Conservation (phyloP, 2,329 filamentous ascomycete genomes). For the Pleoardoris graminearum region DNA sequence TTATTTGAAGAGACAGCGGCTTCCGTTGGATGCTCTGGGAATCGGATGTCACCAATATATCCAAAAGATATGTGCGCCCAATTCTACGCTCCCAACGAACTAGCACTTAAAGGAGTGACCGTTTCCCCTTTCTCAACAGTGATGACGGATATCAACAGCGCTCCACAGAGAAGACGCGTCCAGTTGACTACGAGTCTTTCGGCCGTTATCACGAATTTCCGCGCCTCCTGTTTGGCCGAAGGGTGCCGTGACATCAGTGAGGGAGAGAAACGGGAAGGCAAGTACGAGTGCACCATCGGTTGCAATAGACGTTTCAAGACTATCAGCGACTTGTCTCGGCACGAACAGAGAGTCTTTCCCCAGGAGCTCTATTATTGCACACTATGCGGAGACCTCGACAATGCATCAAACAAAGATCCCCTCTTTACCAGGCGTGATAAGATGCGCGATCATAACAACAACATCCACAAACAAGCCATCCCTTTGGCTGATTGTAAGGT, state of each 20-base stretch:
- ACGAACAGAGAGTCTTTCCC: slow-evolving; percentile 8
- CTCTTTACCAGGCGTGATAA: slow-evolving; percentile 11
- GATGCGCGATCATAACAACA: slow-evolving; percentile 9
- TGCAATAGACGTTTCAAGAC: slow-evolving; percentile 12
- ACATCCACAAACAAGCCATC: not conserved
- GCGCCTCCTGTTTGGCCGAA: not conserved
- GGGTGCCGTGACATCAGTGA: slow-evolving; percentile 2
- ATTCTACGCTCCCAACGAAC: no score
- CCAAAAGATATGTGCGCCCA: no score
- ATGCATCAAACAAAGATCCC: slow-evolving; percentile 3
- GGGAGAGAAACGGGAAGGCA: slow-evolving; percentile 7
- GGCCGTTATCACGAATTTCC: not conserved
- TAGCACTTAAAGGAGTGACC: no score
- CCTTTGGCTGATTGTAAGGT: slow-evolving; percentile 5
- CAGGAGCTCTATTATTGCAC: slow-evolving; percentile 16
- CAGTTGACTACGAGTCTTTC: slow-evolving; percentile 2
- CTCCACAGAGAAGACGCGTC: not conserved
- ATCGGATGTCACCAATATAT: no score
- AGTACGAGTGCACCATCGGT: slow-evolving; percentile 7
- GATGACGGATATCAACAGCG: not conserved
- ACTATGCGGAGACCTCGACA: slow-evolving; percentile 8
- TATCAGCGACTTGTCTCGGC: slow-evolving; percentile 10
- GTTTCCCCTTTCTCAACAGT: not conserved
- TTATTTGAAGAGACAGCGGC: no score
- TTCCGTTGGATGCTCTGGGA: no score